Percentiles rank a stretch among this genome's conserved stretches.
Evolutionary conservation across 768 basidiomycete genomes (phyloP).

Genomic region (Lentinula sp.): DNA sequence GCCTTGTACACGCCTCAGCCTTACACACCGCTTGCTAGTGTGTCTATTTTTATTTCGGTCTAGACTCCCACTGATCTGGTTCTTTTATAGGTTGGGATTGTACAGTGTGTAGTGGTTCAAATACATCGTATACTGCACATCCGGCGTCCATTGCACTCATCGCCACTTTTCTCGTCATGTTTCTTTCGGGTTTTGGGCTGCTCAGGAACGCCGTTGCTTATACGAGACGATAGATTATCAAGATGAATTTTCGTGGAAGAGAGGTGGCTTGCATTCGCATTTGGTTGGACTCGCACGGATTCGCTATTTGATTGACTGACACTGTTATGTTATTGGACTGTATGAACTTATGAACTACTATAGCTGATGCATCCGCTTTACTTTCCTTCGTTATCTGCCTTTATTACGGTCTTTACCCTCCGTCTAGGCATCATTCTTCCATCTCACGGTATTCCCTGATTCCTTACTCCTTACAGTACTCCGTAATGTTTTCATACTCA

Average conservation of each 20-base stretch:
- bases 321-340: background rate
- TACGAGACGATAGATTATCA: background rate
- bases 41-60: conserved; percentile 16
- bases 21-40: conserved; percentile 61
- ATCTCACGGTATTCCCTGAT: background rate
- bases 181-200: conserved; percentile 60
- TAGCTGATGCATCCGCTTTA: background rate
- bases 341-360: background rate
- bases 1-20: conserved; percentile 76
- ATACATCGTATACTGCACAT: conserved; percentile 30
- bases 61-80: background rate
- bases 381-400: background rate
- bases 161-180: conserved; percentile 54
- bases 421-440: background rate
- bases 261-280: background rate
- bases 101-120: conserved; percentile 13
- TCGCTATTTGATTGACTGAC: background rate
- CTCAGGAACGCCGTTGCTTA: conserved; percentile 26
- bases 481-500: background rate
- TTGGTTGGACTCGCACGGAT: background rate
- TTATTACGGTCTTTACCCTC: background rate
- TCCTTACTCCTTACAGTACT: background rate
- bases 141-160: conserved; percentile 51
- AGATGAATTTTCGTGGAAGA: background rate
- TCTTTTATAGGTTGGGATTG: conserved; percentile 14